phyloP scores from a whole-genome alignment of 1,139 yeast genomes.

The Debaryomyces nepalensis region DNA sequence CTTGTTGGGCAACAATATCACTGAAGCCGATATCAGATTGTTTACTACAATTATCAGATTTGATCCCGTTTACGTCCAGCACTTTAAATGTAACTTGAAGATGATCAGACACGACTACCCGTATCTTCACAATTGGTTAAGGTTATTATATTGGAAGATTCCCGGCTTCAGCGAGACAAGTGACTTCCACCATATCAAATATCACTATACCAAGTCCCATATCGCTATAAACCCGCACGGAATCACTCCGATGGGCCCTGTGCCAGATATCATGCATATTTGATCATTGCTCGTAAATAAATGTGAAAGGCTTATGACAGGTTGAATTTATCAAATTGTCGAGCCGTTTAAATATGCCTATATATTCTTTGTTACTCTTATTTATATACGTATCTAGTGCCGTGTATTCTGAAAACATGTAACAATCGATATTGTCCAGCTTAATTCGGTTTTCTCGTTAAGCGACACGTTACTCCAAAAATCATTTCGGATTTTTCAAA shows the following conservation, averaged over 20 bases:
- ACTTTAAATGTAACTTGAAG: slow-evolving; percentile 88
- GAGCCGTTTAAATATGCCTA: neutral
- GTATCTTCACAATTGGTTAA: slow-evolving; percentile 74
- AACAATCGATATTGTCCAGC: slow-evolving; percentile 2
- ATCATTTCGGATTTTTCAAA: slow-evolving; percentile 1
- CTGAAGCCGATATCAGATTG: slow-evolving; percentile 90
- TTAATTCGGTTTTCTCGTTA: slow-evolving; percentile 3
- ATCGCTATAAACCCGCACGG: slow-evolving; percentile 76
- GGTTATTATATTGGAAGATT: slow-evolving; percentile 83
- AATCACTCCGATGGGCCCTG: slow-evolving; percentile 89
- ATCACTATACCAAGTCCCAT: slow-evolving; percentile 87
- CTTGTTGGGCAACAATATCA: slow-evolving; percentile 67
- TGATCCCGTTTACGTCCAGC: slow-evolving; percentile 91
- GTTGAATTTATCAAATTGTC: too few relatives aligned
- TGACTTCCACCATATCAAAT: slow-evolving; percentile 85
- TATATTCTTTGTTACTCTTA: neutral
- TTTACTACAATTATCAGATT: slow-evolving; percentile 79
- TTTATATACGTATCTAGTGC: neutral
- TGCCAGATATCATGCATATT: slow-evolving; percentile 64
- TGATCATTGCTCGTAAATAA: too few relatives aligned
- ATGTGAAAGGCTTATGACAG: too few relatives aligned
- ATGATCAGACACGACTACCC: slow-evolving; percentile 86
- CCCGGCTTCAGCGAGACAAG: slow-evolving; percentile 81
- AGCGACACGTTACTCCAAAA: slow-evolving; percentile 8
- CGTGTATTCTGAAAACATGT: neutral